Evolutionary conservation across 140 eudicot genomes (phyloP), one percentile per base, ranked within the genome.

Genomic region (Stevia rebaudiana): DNA sequence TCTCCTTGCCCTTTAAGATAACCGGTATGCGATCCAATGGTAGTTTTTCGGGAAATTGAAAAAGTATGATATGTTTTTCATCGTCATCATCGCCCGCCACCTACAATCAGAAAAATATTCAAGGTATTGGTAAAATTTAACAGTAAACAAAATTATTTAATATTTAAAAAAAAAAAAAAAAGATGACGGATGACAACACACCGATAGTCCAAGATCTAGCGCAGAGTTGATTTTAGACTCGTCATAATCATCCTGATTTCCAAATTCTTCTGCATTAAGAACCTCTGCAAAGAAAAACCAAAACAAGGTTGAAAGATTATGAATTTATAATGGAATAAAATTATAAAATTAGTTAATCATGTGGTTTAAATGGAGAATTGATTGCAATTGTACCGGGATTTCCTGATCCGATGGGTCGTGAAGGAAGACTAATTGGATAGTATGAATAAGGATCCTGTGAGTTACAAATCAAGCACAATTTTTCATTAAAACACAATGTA

Each of bases 371-470:
- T 28, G 37, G 35, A 15, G 19, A 48, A 49, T 37, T 48, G 21
- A 41, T 41, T 54, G 24, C 49, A 70, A 69, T 6, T 31, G 64
- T 68, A 85, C 96, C 95, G 67, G 98, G 96, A 56, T 85, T 62
- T 74, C 95, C 95, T 59, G 88, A 81, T 73, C 71, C 31, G 18
- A 87, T 87, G 66, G 65, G 79, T 80, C 96, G 81, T 59, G 65
- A 64, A 71, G 98, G 98, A 73, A 88, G 95, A 58, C 78, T 78
- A 30, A 57, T 67, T 36, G 96, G 98, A 69, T 84, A 77, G 69
- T 81, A 17, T 50, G 83, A 70, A 47, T 62, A 5, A 17, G 83
- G 75, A 78, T 88, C 81, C 96, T 92, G 82, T 23, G 41, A 71
- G 52, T 16, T 24, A 35, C 33, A 68, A 42, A 61, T 41, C 6